Evolutionary conservation across 2,329 filamentous ascomycete genomes (phyloP).

Genomic region (Monilinia fructicola): DNA sequence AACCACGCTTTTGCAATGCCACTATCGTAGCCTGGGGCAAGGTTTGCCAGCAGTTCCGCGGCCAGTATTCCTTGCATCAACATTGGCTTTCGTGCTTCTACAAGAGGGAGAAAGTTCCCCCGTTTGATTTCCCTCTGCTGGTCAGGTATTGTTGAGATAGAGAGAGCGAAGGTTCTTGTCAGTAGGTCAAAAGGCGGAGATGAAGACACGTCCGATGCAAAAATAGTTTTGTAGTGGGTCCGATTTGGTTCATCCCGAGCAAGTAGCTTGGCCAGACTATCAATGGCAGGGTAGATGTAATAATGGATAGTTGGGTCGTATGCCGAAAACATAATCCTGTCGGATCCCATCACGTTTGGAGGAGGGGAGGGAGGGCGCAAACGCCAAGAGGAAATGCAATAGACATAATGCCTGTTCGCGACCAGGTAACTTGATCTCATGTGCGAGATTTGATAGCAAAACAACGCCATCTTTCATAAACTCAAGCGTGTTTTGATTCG

Average conservation of each 20-base stretch:
- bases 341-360: slow-evolving; percentile 55
- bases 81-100: slow-evolving; percentile 82
- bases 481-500: slow-evolving; percentile 81
- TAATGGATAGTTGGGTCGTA: slow-evolving; percentile 81
- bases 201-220: slow-evolving; percentile 67
- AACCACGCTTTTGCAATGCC: slow-evolving; percentile 78
- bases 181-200: slow-evolving; percentile 73
- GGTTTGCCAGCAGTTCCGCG: slow-evolving; percentile 79
- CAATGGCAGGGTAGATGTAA: slow-evolving; percentile 86
- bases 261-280: slow-evolving; percentile 86
- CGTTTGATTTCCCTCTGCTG: slow-evolving; percentile 59
- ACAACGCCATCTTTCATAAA: slow-evolving; percentile 96
- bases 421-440: slow-evolving; percentile 75
- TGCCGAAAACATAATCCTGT: slow-evolving; percentile 69
- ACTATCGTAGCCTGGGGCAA: slow-evolving; percentile 70
- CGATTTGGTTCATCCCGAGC: slow-evolving; percentile 93
- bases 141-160: slow-evolving; percentile 82
- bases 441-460: slow-evolving; percentile 84
- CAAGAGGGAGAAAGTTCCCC: slow-evolving; percentile 61
- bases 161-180: slow-evolving; percentile 81
- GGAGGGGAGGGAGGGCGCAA: slow-evolving; percentile 80
- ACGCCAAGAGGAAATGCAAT: slow-evolving; percentile 85
- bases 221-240: slow-evolving; percentile 78
- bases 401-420: slow-evolving; percentile 85
- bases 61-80: slow-evolving; percentile 90